A percentile compares a stretch with the other conserved stretches of the same genome.
Conservation (phyloP, 108 stramenopile species). For the Skeletonema marinoi region DNA sequence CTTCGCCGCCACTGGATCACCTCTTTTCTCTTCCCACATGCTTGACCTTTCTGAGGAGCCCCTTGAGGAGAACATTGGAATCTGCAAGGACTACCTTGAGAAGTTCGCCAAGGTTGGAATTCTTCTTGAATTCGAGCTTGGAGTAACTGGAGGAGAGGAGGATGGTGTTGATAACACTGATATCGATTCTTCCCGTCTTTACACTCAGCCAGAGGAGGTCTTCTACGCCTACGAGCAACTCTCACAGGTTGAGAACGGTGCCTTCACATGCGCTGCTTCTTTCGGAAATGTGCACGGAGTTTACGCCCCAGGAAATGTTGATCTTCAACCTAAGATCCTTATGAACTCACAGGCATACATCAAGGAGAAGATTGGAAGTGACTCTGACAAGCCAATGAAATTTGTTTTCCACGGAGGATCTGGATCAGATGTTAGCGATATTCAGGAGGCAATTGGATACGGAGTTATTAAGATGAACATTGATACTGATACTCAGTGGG, state of each 20-base stretch:
- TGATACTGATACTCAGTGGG: constrained; percentile 98
- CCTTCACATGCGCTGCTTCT: constrained; percentile 91
- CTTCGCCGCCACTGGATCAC: constrained; percentile 83
- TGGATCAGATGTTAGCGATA: constrained; percentile 91
- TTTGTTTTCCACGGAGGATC: constrained; percentile 99
- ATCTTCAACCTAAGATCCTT: constrained; percentile 92
- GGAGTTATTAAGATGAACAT: constrained; percentile 99
- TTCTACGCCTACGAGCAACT: constrained; percentile 89
- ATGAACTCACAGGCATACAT: constrained; percentile 91
- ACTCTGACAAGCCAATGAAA: constrained; percentile 89
- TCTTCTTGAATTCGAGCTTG: constrained; percentile 96
- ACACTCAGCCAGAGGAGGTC: constrained; percentile 97
- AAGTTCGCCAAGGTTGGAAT: constrained; percentile 87
- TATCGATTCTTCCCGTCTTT: constrained; percentile 89
- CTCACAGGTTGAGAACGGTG: constrained; percentile 74
- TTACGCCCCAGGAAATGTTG: constrained; percentile 96
- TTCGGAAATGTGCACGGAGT: constrained; percentile 98
- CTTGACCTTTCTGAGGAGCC: constrained; percentile 96
- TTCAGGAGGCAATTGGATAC: constrained; percentile 86
- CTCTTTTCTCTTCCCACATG: constrained; percentile 97
- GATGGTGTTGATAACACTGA: constrained; percentile 96
- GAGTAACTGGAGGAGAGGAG: constrained; percentile 97
- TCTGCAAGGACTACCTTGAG: constrained; percentile 94
- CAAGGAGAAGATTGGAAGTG: constrained; percentile 89
- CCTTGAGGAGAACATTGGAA: constrained; percentile 96